phyloP scores from a whole-genome alignment of 768 basidiomycete genomes.

The Chalciporus sphaerocephalus region DNA sequence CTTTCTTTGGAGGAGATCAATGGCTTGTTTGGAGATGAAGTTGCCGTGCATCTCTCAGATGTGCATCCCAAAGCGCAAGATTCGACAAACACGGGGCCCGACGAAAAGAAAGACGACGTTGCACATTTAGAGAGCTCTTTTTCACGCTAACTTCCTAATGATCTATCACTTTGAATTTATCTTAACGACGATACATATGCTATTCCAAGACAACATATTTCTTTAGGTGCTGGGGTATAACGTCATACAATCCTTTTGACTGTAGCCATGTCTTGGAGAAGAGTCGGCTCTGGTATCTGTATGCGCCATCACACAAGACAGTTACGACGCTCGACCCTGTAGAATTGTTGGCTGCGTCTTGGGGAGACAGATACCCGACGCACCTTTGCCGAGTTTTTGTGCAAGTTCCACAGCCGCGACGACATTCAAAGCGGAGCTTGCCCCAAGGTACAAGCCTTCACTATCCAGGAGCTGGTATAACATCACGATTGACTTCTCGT shows the following conservation, averaged over 20 bases:
- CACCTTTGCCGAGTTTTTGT: constrained; percentile 77
- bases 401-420: constrained; percentile 91
- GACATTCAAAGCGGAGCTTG: constrained; percentile 90
- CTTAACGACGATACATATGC: not conserved
- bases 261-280: constrained; percentile 93
- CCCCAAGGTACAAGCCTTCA: constrained; percentile 93
- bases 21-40: constrained; percentile 1
- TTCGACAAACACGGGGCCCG: not conserved
- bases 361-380: constrained; percentile 1
- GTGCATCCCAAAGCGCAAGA: not conserved
- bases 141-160: not conserved
- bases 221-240: constrained; percentile 78
- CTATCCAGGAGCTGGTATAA: constrained; percentile 87
- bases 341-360: not conserved
- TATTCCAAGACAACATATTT: constrained; percentile 88
- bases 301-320: constrained; percentile 91
- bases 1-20: constrained; percentile 7
- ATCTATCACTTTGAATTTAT: too few relatives aligned
- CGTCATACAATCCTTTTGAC: constrained; percentile 67
- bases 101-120: not conserved
- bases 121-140: not conserved
- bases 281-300: constrained; percentile 92
- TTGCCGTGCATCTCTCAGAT: constrained; percentile 1
- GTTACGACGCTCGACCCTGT: constrained; percentile 82
- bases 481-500: constrained; percentile 89